Evolutionary conservation across 306 rosid species (phyloP).

Genomic region (Gleditsia sinensis): DNA sequence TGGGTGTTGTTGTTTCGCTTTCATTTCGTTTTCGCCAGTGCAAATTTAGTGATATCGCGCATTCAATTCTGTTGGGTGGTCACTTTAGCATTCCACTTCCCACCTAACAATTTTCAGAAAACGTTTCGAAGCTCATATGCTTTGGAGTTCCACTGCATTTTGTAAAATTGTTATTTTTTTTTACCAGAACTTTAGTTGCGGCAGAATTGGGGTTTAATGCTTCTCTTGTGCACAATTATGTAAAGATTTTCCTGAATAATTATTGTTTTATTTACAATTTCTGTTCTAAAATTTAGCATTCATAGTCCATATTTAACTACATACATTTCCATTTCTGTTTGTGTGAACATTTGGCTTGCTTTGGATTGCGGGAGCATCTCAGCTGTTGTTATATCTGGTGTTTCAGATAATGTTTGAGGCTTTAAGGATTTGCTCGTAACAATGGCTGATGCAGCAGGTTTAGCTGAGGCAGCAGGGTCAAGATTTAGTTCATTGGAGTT

Average conservation of each 20-base stretch:
- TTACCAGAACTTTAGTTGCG: not conserved
- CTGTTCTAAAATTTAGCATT: slow-evolving; percentile 43
- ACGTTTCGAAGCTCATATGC: slow-evolving; percentile 37
- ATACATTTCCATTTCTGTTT: slow-evolving; percentile 12
- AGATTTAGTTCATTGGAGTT: slow-evolving; percentile 86
- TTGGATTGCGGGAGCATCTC: slow-evolving; percentile 29
- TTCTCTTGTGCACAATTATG: slow-evolving; percentile 21
- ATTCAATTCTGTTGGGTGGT: slow-evolving; percentile 60
- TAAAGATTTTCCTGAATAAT: slow-evolving; percentile 17
- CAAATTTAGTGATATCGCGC: slow-evolving; percentile 25
- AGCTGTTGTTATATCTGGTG: slow-evolving; percentile 36
- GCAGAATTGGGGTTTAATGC: slow-evolving; percentile 34
- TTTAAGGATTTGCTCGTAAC: slow-evolving; percentile 38
- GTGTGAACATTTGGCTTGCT: slow-evolving; percentile 34
- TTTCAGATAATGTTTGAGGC: slow-evolving; percentile 39
- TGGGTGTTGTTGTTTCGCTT: slow-evolving; percentile 60
- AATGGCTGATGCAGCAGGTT: slow-evolving; percentile 83
- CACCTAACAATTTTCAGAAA: slow-evolving; percentile 51
- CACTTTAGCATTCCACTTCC: slow-evolving; percentile 55
- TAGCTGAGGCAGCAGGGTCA: slow-evolving; percentile 80
- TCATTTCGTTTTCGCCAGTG: slow-evolving; percentile 39
- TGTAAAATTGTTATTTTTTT: slow-evolving; percentile 7
- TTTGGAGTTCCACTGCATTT: slow-evolving; percentile 63
- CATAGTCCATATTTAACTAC: slow-evolving; percentile 27
- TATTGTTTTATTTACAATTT: slow-evolving; percentile 27